phyloP scores from a whole-genome alignment of 148 eudicot genomes.

The Pouteria glomerata region DNA sequence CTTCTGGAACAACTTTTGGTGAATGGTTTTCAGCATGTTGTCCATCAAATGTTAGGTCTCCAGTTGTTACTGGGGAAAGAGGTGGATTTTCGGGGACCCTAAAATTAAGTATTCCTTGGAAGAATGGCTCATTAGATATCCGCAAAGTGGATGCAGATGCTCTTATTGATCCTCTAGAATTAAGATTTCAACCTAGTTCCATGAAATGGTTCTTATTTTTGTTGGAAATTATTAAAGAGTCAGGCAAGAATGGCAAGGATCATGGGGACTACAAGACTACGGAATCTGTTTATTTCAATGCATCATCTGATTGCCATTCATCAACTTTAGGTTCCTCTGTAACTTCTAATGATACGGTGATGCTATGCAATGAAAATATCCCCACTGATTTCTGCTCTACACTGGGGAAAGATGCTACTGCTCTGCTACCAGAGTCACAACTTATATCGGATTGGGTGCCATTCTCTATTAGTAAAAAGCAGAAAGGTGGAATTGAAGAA shows the following conservation, averaged over 20 bases:
- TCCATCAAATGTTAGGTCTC: conserved; percentile 38
- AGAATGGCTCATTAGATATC: conserved; percentile 82
- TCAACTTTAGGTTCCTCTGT: conserved; percentile 20
- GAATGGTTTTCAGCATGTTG: conserved; percentile 26
- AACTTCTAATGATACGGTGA: conserved; percentile 26
- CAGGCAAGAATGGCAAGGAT: conserved; percentile 22
- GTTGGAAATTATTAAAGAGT: conserved; percentile 45
- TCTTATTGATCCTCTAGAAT: conserved; percentile 52
- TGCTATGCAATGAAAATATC: conserved; percentile 21
- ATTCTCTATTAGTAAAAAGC: conserved; percentile 28
- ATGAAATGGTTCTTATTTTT: conserved; percentile 48
- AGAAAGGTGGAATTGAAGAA: conserved; percentile 38
- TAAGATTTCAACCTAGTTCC: conserved; percentile 61
- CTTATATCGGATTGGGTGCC: conserved; percentile 93
- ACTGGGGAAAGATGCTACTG: conserved; percentile 32
- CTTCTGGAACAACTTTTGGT: conserved; percentile 24
- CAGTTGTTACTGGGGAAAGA: conserved; percentile 53
- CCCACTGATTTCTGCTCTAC: conserved; percentile 20
- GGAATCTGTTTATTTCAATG: conserved; percentile 25
- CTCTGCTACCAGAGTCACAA: conserved; percentile 55
- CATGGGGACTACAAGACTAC: conserved; percentile 14
- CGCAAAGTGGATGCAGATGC: conserved; percentile 81
- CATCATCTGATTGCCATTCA: conserved; percentile 26
- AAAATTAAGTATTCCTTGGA: conserved; percentile 78
- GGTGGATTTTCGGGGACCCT: conserved; percentile 81